Base-by-base conservation (phyloP, 805 yeast genomes). In the Saccharomycopsis schoenii region DNA sequence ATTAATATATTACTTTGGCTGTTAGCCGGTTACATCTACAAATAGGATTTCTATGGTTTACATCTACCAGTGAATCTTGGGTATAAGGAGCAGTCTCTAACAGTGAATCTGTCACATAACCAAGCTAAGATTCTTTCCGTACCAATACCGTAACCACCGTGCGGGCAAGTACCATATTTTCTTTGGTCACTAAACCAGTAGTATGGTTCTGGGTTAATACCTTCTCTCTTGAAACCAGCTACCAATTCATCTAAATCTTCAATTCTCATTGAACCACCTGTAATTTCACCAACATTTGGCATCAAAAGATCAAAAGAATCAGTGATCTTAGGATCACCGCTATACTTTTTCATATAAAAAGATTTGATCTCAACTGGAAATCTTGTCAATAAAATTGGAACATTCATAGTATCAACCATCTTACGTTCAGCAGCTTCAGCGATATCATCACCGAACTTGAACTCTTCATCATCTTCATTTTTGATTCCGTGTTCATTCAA, bases 361-460 rank as follows among this genome's bases (percentile, higher is more conserved):
- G 98, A 90, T 76, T 94, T 94, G 79, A 94, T 89, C 74, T 87
- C 97, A 58, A 90, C 89, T 59, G 99, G 99, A 93, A 94, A 94
- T 70, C 92, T 83, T 61, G 84, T 93, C 73, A 94, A 84, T 68
- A 94, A 80, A 68, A 94, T 92, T 66, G 99, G 99, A 66, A 82
- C 88, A 71, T 92, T 92, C 73, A 94, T 87, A 62, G 88, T 82
- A 73, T 94, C 99, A 40, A 97, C 90, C 99, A 94, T 94, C 76
- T 86, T 89, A 74, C 99, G 88, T 82, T 94, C 99, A 62, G 97
- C 99, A 61, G 99, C 99, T 78, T 94, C 99, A 64, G 98, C 97
- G 66, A 94, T 94, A 74, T 94, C 99, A 72, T 94, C 99, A 74
- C 99, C 99, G 68, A 94, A 94, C 76, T 87, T 83, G 85, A 93